Evolutionary conservation across 1,139 yeast genomes (phyloP), one percentile per base, ranked within the genome.

Genomic region (Lodderomyces orthopsilosis): DNA sequence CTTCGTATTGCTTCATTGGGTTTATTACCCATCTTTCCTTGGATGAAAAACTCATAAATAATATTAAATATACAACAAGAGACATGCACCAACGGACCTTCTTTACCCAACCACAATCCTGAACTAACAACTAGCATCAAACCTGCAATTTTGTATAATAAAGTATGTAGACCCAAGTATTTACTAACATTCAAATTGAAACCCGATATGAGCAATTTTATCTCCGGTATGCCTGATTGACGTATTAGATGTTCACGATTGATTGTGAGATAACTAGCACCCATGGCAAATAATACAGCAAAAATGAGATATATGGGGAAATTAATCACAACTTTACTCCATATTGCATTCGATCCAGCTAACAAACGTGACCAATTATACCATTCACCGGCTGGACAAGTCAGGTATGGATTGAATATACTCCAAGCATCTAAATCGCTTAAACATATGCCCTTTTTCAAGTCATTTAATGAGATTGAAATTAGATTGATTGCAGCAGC

Each of bases 41-140:
- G 79, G 9, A 37, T 35, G 19, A 39, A 17, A 15, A 32, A 33
- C 6, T 55, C 54, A 52, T 65, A 70, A 13, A 65, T 41, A 8
- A 67, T 51, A 46, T 70, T 70, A 37, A 69, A 55, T 15, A 73
- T 74, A 51, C 94, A 85, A 49, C 91, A 82, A 0, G 95, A 81
- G 7, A 90, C 81, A 62, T 90, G 97, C 24, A 89, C 95, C 45
- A 93, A 69, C 0, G 98, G 98, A 1, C 97, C 98, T 56, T 91
- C 98, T 57, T 85, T 86, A 9, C 98, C 97, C 6, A 89, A 74
- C 86, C 96, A 88, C 2, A 91, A 59, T 0, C 97, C 97, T 1
- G 94, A 80, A 18, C 95, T 82, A 12, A 88, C 85, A 33, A 83
- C 83, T 40, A 85, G 64, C 30, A 82, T 64, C 47, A 85, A 63